These are phyloP conservation scores for Ophiostoma piceae DNA, from an alignment of 2,329 filamentous ascomycete genomes.

Conservation along the genomic window DNA sequence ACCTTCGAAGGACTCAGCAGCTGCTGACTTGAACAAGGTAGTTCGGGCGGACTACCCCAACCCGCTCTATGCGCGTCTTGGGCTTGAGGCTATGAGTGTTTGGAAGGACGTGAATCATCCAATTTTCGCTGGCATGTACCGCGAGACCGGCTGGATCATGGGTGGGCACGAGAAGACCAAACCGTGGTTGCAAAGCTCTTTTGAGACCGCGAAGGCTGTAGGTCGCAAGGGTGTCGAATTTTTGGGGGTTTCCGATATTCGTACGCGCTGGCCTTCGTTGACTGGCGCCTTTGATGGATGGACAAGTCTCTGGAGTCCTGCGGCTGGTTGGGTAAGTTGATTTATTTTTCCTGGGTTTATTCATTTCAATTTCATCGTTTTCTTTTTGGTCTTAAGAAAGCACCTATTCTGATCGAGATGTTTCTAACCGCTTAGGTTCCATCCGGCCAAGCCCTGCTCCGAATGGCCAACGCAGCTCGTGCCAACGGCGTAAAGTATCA, in stretches of 20 bases:
- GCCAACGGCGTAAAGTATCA: neutral
- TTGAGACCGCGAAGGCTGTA: neutral
- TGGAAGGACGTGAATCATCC: neutral
- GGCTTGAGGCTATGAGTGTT: neutral
- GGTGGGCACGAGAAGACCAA: neutral
- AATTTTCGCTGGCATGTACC: neutral
- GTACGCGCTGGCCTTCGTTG: neutral
- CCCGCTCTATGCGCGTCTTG: neutral
- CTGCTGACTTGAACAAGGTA: neutral
- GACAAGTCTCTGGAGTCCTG: neutral
- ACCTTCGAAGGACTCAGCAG: neutral
- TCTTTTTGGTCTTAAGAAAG: too few relatives aligned
- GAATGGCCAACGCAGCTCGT: conserved; percentile 33
- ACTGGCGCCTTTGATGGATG: neutral
- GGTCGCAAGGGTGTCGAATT: neutral
- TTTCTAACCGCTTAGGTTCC: neutral
- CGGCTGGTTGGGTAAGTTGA: neutral
- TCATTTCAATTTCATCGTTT: too few relatives aligned
- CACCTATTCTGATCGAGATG: neutral
- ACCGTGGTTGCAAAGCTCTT: neutral
- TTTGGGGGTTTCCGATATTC: neutral
- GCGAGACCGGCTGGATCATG: neutral
- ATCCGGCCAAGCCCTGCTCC: conserved; percentile 26
- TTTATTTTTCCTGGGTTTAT: too few relatives aligned
- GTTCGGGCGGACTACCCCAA: neutral